Base-by-base conservation (phyloP, 2,329 filamentous ascomycete species). In the Pezicula radicicola region DNA sequence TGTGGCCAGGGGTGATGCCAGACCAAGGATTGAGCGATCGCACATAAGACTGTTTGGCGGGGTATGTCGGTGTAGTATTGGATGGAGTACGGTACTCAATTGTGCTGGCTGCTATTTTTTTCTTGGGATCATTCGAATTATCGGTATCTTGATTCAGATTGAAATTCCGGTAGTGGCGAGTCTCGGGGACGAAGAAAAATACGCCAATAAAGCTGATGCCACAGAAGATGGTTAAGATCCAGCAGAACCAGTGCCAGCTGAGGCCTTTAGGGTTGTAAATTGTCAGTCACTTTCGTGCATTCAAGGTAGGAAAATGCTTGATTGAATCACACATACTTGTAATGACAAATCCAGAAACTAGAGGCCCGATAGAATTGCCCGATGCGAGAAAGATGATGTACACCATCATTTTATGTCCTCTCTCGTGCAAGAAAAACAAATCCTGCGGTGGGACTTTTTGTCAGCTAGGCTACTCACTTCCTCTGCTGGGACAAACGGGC, bases 371-470 rank as follows among this genome's bases (percentile, higher is more conserved):
- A 18, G 46, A 46, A 33, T 33, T 54, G n/a, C 48, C 48, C 47
- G 25, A 48, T 3, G 44, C 19, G 13, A 54, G 28, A 16, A 37
- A 42, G 28, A 54, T 42, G 15, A 46, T 48, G 16, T 47, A 50
- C 15, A 50, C 27, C 7, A 30, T 43, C 47, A 50, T 50, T 27
- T 19, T 40, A 18, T 33, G 10, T 13, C 49, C 53, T 7, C 53
- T 19, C 41, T 55, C 49, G 27, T 55, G 53, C 8, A 52, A 25
- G 41, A 52, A 55, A 46, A 48, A 55, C 6, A 55, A 30, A 41
- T 55, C 53, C 27, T n/a, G n/a, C n/a, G n/a, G n/a, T n/a, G n/a
- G n/a, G n/a, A n/a, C n/a, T n/a, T n/a, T n/a, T n/a, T n/a, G n/a
- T n/a, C n/a, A n/a, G n/a, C n/a, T n/a, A n/a, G n/a, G n/a, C n/a